Percentiles rank a stretch among this genome's conserved stretches.
These are phyloP conservation scores for Coelastrella sp. DNA, from an alignment of 139 green algal species.

Conservation along the genomic window DNA sequence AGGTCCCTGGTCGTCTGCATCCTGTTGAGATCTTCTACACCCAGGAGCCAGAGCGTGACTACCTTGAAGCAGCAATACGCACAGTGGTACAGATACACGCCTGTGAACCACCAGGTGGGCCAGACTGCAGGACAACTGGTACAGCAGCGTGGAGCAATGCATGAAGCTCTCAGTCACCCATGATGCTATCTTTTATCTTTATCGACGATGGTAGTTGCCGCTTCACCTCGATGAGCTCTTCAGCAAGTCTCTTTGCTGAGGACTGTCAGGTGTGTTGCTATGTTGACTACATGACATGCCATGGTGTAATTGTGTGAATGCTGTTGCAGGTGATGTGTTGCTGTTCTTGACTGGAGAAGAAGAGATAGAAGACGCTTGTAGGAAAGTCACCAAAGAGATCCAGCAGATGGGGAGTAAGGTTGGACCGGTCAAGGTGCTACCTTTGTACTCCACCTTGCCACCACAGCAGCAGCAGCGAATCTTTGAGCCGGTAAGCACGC, in stretches of 20 bases:
- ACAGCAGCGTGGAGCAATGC: not conserved
- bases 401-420: slow-evolving; percentile 71
- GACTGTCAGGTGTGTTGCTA: no score
- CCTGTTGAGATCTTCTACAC: slow-evolving; percentile 99
- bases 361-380: slow-evolving; percentile 99
- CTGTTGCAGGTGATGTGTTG: slow-evolving; percentile 87
- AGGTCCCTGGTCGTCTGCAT: slow-evolving; percentile 95
- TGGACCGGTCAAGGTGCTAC: slow-evolving; percentile 93
- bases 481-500: slow-evolving; percentile 88
- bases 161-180: not conserved
- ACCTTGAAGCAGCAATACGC: slow-evolving; percentile 97
- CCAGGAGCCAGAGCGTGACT: slow-evolving; percentile 97
- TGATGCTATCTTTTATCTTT: no score
- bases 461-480: slow-evolving; percentile 97
- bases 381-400: slow-evolving; percentile 89
- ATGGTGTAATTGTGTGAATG: not conserved
- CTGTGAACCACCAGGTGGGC: slow-evolving; percentile 80
- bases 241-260: no score
- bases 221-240: no score
- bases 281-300: no score
- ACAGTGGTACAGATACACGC: slow-evolving; percentile 97
- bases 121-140: no score
- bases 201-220: no score
- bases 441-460: slow-evolving; percentile 97
- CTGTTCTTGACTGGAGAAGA: slow-evolving; percentile 99